These are phyloP conservation scores for Arabis hirsuta DNA, from an alignment of 345 rosid species.

Conservation along the genomic window DNA sequence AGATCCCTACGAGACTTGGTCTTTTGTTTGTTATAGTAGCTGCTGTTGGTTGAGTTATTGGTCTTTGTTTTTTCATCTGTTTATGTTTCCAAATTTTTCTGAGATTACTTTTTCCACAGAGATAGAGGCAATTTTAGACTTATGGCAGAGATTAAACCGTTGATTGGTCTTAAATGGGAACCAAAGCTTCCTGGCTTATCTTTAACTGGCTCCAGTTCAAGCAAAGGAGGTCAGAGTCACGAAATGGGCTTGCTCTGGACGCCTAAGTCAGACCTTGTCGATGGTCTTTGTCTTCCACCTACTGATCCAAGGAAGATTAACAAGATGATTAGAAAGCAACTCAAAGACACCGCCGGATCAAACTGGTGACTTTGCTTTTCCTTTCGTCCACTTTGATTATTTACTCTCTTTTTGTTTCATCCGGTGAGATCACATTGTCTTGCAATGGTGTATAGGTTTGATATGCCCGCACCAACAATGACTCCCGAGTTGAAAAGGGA, in stretches of 20 bases:
- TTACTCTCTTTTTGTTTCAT: not conserved
- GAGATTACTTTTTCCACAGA: not conserved
- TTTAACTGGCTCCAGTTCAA: constrained; percentile 11
- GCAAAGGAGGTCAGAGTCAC: constrained; percentile 34
- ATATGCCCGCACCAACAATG: constrained; percentile 87
- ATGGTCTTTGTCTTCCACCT: constrained; percentile 84
- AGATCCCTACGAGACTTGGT: too few relatives aligned
- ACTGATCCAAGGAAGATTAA: constrained; percentile 69
- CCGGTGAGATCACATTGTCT: not conserved
- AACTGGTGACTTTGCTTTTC: constrained; percentile 53
- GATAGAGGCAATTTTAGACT: constrained; percentile 13
- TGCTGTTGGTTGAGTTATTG: too few relatives aligned
- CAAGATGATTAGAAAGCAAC: constrained; percentile 66
- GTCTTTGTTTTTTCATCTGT: too few relatives aligned
- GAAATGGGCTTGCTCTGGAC: constrained; percentile 62
- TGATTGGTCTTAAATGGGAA: constrained; percentile 82
- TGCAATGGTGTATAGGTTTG: constrained; percentile 62
- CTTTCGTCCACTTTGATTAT: not conserved
- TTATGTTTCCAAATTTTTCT: too few relatives aligned
- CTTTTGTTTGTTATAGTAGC: too few relatives aligned
- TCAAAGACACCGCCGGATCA: constrained; percentile 73
- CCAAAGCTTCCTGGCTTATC: constrained; percentile 65
- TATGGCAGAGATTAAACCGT: constrained; percentile 64
- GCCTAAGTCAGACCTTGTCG: constrained; percentile 63
- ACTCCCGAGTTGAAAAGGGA: constrained; percentile 89